Conservation (phyloP, 2,329 filamentous ascomycete species). For the Botrytis medusae region DNA sequence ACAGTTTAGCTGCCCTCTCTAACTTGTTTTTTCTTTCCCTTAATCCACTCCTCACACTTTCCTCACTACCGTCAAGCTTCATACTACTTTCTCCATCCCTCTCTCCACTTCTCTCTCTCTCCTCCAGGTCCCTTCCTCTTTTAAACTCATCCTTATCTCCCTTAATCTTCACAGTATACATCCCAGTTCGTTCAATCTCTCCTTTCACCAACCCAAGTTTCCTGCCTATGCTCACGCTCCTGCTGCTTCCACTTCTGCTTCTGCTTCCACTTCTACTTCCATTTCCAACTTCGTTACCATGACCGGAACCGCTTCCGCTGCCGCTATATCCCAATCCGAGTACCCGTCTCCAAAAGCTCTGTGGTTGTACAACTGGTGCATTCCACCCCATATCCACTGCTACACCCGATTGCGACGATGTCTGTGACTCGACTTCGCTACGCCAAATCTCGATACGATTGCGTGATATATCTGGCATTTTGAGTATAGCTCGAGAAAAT, state of each 20-base stretch:
- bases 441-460: slow-evolving; percentile 20
- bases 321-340: neutral
- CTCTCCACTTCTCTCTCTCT: neutral
- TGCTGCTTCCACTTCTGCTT: neutral
- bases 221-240: neutral
- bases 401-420: slow-evolving; percentile 10
- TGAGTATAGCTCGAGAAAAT: neutral
- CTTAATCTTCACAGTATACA: slow-evolving; percentile 18
- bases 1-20: slow-evolving; percentile 8
- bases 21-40: neutral
- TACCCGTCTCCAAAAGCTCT: slow-evolving; percentile 10
- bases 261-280: neutral
- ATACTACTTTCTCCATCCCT: slow-evolving; percentile 4
- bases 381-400: neutral
- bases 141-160: neutral
- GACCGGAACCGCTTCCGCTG: neutral
- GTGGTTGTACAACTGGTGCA: neutral
- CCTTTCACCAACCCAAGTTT: slow-evolving; percentile 9
- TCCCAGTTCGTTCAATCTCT: slow-evolving; percentile 16
- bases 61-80: slow-evolving; percentile 7
- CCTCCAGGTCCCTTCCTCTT: neutral
- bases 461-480: slow-evolving; percentile 16
- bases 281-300: neutral
- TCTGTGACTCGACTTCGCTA: slow-evolving; percentile 15
- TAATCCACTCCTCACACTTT: neutral